Conservation (phyloP, 2,329 filamentous ascomycete species). For the Colletotrichum limetticola region DNA sequence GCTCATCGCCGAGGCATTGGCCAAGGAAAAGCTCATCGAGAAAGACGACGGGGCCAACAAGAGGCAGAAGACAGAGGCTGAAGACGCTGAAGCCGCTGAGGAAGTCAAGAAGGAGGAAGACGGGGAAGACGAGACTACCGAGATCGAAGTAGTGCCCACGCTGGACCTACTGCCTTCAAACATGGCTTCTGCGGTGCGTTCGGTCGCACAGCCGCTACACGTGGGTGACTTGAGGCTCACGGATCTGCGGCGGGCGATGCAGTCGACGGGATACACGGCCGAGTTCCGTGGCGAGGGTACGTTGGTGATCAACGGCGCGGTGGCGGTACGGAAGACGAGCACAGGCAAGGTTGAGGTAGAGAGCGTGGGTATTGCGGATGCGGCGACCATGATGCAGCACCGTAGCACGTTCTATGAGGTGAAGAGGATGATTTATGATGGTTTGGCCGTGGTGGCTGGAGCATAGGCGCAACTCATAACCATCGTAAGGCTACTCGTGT, state of each 20-base stretch:
- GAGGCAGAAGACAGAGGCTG: slow-evolving; percentile 57
- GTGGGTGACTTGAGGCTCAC: slow-evolving; percentile 93
- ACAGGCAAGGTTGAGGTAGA: slow-evolving; percentile 92
- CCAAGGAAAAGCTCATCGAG: slow-evolving; percentile 56
- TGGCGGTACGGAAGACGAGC: slow-evolving; percentile 88
- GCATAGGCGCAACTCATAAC: neutral
- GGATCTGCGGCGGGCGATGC: slow-evolving; percentile 87
- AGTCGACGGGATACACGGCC: slow-evolving; percentile 82
- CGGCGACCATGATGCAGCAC: slow-evolving; percentile 53
- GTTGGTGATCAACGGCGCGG: slow-evolving; percentile 86
- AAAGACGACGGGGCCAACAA: slow-evolving; percentile 58
- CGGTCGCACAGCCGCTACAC: slow-evolving; percentile 87
- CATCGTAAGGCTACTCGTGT: neutral
- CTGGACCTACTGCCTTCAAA: slow-evolving; percentile 66
- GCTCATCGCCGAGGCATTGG: slow-evolving; percentile 54
- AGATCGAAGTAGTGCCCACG: slow-evolving; percentile 52
- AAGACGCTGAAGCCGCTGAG: slow-evolving; percentile 33
- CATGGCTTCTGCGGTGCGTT: slow-evolving; percentile 78
- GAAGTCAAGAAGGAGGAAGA: slow-evolving; percentile 30
- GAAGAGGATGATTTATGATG: slow-evolving; percentile 91
- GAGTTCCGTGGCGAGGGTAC: slow-evolving; percentile 96
- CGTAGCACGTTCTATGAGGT: slow-evolving; percentile 85
- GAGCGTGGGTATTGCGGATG: slow-evolving; percentile 68
- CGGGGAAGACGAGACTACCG: slow-evolving; percentile 17
- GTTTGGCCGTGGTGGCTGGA: slow-evolving; percentile 84